These are phyloP conservation scores for Lolium multiflorum DNA, from an alignment of 176 grass and related monocot genomes.

Conservation along the genomic window DNA sequence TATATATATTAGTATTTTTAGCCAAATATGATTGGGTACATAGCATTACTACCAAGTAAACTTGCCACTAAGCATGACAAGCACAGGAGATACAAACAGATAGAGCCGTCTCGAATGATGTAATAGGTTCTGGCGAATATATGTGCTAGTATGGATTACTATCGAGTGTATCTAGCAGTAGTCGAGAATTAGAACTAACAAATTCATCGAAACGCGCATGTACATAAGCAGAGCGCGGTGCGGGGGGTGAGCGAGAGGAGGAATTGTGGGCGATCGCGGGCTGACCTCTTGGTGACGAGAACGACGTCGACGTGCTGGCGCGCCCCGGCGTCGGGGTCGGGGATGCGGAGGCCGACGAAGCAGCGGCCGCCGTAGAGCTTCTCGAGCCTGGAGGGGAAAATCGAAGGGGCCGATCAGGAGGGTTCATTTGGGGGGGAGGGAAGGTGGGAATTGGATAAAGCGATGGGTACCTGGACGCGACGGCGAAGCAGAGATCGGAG, in stretches of 20 bases:
- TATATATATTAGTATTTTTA: too few relatives aligned
- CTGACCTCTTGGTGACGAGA: conserved; percentile 76
- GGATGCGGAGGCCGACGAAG: conserved; percentile 93
- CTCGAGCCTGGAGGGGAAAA: conserved; percentile 69
- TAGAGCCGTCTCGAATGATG: not conserved
- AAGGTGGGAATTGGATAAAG: not conserved
- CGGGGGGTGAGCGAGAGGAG: not conserved
- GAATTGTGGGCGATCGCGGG: not conserved
- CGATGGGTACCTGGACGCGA: conserved; percentile 62
- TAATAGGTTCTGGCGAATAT: not conserved
- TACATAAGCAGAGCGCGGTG: not conserved
- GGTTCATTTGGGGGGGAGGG: not conserved
- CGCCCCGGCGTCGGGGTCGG: conserved; percentile 73
- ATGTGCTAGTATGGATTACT: too few relatives aligned
- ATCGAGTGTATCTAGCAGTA: not conserved
- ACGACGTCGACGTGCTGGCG: conserved; percentile 87
- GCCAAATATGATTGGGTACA: not conserved
- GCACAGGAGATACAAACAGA: not conserved
- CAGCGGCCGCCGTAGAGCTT: conserved; percentile 81
- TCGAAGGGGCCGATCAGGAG: not conserved
- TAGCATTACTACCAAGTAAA: too few relatives aligned
- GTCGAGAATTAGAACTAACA: not conserved
- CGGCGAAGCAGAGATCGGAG: conserved; percentile 69
- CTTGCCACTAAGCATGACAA: not conserved
- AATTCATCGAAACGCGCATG: not conserved